Conservation (phyloP, 352 stramenopile species). For the Phytophthora citrophthora region DNA sequence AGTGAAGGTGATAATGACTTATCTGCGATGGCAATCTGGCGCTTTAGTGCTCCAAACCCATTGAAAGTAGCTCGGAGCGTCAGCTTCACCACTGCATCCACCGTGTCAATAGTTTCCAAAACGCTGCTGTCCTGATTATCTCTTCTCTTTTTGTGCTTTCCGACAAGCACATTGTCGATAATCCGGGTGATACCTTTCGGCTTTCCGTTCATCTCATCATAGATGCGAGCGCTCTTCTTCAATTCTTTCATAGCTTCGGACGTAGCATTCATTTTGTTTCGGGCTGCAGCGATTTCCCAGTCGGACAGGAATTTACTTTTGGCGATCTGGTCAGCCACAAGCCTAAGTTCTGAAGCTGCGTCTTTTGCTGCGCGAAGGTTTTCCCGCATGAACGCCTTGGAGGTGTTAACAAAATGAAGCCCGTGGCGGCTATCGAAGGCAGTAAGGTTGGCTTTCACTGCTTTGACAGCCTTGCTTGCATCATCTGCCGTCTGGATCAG, state of each 20-base stretch:
- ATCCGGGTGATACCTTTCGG: constrained; percentile 24
- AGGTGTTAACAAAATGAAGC: constrained; percentile 23
- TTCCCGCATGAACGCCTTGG: constrained; percentile 27
- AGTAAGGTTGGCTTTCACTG: constrained; percentile 26
- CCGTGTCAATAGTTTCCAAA: constrained; percentile 19
- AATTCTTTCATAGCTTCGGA: constrained; percentile 19
- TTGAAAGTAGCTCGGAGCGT: constrained; percentile 25
- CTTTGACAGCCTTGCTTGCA: constrained; percentile 16
- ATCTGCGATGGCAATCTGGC: constrained; percentile 24
- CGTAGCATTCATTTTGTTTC: constrained; percentile 16
- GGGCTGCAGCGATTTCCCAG: constrained; percentile 20
- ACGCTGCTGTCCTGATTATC: constrained; percentile 4
- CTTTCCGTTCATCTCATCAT: constrained; percentile 34
- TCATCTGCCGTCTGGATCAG: constrained; percentile 27
- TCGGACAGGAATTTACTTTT: constrained; percentile 2
- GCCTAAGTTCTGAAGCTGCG: too few species aligned
- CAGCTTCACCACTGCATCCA: constrained; percentile 26
- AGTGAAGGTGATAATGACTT: constrained; percentile 23
- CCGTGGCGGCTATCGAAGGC: constrained; percentile 27
- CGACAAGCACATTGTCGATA: constrained; percentile 28
- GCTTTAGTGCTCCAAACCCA: constrained; percentile 26
- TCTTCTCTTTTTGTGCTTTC: constrained; percentile 16
- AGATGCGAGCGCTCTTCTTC: constrained; percentile 22
- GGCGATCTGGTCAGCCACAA: too few species aligned
- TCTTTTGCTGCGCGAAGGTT: constrained; percentile 19